These are phyloP conservation scores for Karstenula rhodostoma DNA, from an alignment of 2,329 filamentous ascomycete species.

Conservation along the genomic window DNA sequence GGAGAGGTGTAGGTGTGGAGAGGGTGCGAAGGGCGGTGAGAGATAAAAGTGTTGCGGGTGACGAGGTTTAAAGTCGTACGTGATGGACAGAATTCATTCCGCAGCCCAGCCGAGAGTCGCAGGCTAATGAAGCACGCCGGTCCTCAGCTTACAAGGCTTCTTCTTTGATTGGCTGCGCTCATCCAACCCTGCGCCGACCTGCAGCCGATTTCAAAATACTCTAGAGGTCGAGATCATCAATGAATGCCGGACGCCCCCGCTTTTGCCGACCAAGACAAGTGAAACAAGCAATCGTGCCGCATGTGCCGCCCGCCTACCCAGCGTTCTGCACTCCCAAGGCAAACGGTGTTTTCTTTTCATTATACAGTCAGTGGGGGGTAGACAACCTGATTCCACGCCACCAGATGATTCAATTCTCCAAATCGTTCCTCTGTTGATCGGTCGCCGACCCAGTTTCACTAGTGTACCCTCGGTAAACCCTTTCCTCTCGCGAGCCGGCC, in stretches of 20 bases:
- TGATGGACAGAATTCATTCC: slow-evolving; percentile 36
- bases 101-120: slow-evolving; percentile 25
- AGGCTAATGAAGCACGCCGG: slow-evolving; percentile 27
- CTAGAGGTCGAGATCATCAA: slow-evolving; percentile 22
- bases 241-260: slow-evolving; percentile 17
- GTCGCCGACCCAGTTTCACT: not conserved
- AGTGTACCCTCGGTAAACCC: not conserved
- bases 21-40: slow-evolving; percentile 7
- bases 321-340: not conserved
- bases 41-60: not conserved
- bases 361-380: not conserved
- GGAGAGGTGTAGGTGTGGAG: slow-evolving; percentile 9
- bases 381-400: not conserved
- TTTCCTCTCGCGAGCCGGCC: not conserved
- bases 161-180: slow-evolving; percentile 32
- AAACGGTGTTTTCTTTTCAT: not conserved
- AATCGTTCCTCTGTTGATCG: not conserved
- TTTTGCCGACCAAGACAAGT: slow-evolving; percentile 2
- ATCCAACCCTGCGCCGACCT: slow-evolving; percentile 22
- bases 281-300: slow-evolving; percentile 2
- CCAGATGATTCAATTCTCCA: not conserved
- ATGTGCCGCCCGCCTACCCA: slow-evolving; percentile 1
- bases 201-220: slow-evolving; percentile 20
- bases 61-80: slow-evolving; percentile 16
- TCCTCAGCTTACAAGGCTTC: slow-evolving; percentile 35